Base-by-base conservation (phyloP, 78 protist genomes). In the Planoprotostelium fungivorum region DNA sequence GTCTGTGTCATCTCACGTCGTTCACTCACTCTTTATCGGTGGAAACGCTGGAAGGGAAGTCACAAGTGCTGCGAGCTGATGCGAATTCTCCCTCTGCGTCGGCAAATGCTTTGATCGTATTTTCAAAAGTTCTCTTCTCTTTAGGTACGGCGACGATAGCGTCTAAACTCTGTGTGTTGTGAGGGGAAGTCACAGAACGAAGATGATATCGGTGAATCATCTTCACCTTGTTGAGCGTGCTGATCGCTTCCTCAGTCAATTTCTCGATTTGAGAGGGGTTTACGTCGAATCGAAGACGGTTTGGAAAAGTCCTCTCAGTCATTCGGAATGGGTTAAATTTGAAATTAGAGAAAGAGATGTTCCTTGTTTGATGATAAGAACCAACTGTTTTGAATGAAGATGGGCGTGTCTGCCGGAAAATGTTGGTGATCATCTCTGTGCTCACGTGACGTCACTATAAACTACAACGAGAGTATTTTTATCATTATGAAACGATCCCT, bases 121-220 rank as follows among this genome's bases (percentile, higher is more conserved):
- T 93, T 0, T 0, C 89, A 83, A 89, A 93, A 0, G 89, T 93
- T 35, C 36, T 36, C 38, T 63, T 29, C 1, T 51, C 92, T 1
- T 38, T 73, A 83, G 94, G 92, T 84, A 92, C 90, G 0, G 31
- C 94, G 87, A 89, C 87, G 63, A 92, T 84, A 9, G 38, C 63
- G 31, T 86, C n/a, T 23, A 92, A 35, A 29, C 84, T 88, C 38
- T 85, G 73, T 25, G n/a, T n/a, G n/a, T n/a, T n/a, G n/a, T n/a
- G n/a, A n/a, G n/a, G n/a, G n/a, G n/a, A n/a, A n/a, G n/a, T n/a
- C n/a, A n/a, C n/a, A n/a, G n/a, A n/a, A n/a, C n/a, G 16, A 51
- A 25, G 73, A 16, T 51, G 31, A 51, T 5, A 51, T 51, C 73
- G 73, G 73, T 25, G 5, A 25, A 16, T 51, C 31, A 51, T 51